A percentile compares a stretch with the other conserved stretches of the same genome.
phyloP scores from a whole-genome alignment of 495 filamentous ascomycete species.

The Tuber indicum region DNA sequence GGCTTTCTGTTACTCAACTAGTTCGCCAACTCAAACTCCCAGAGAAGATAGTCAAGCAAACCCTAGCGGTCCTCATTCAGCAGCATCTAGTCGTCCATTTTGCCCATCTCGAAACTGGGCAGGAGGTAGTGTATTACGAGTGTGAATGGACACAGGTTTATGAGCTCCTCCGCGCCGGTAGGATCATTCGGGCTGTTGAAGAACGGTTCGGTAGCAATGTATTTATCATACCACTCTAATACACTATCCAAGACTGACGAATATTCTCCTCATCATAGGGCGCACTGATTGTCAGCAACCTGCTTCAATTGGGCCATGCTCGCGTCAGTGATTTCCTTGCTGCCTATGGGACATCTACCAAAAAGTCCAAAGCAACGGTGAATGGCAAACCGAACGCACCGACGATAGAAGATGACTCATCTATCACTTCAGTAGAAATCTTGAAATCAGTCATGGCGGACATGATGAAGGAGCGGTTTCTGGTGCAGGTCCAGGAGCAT shows the following conservation, averaged over 20 bases:
- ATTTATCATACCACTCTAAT: not conserved
- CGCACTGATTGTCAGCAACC: constrained; percentile 61
- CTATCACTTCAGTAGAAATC: constrained; percentile 29
- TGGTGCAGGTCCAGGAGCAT: constrained; percentile 37
- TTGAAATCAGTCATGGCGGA: constrained; percentile 40
- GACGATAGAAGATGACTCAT: constrained; percentile 12
- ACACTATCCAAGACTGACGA: not conserved
- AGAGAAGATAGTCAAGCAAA: constrained; percentile 63
- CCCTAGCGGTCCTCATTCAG: constrained; percentile 76
- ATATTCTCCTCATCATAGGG: constrained; percentile 46
- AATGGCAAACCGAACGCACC: constrained; percentile 3
- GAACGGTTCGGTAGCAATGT: constrained; percentile 56
- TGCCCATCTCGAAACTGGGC: constrained; percentile 54
- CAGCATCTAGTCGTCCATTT: constrained; percentile 76
- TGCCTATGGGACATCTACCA: constrained; percentile 35
- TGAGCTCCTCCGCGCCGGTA: constrained; percentile 68
- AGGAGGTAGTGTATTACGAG: constrained; percentile 63
- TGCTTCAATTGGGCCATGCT: constrained; percentile 71
- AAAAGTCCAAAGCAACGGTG: constrained; percentile 8
- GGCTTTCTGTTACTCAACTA: constrained; percentile 63
- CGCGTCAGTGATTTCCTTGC: constrained; percentile 59
- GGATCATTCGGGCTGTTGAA: constrained; percentile 69
- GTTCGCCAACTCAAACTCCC: constrained; percentile 60
- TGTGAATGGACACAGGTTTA: constrained; percentile 58
- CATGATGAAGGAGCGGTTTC: constrained; percentile 36